Evolutionary conservation across 495 filamentous ascomycete species (phyloP).

Genomic region (Amniculicola lignicola): DNA sequence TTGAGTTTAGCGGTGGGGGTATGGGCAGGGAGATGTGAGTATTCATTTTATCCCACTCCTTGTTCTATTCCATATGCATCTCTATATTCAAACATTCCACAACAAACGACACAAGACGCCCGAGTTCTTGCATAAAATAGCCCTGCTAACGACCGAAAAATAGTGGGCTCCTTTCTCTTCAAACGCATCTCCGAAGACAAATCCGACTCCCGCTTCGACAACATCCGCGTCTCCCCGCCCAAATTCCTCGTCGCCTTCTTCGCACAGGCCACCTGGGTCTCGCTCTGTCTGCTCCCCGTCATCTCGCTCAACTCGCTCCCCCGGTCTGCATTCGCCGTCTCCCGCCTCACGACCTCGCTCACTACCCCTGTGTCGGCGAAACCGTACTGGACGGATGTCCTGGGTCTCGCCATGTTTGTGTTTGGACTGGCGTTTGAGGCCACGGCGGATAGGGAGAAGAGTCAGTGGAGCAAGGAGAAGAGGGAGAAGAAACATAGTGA

Average conservation of each 20-base stretch:
- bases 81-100: neutral
- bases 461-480: conserved; percentile 54
- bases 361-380: conserved; percentile 35
- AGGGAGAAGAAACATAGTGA: conserved; percentile 59
- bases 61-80: neutral
- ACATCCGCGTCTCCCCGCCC: conserved; percentile 51
- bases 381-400: conserved; percentile 48
- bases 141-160: too few relatives aligned
- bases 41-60: conserved; percentile 4
- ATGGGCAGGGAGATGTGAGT: conserved; percentile 57
- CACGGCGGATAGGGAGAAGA: conserved; percentile 59
- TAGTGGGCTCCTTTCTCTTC: conserved; percentile 62
- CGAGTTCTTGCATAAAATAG: too few relatives aligned
- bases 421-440: conserved; percentile 59
- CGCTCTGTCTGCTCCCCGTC: conserved; percentile 59
- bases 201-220: conserved; percentile 62
- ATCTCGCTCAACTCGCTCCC: conserved; percentile 60
- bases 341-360: conserved; percentile 1
- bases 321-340: conserved; percentile 36
- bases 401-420: conserved; percentile 53
- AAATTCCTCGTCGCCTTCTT: conserved; percentile 57
- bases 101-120: too few relatives aligned
- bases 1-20: conserved; percentile 54
- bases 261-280: conserved; percentile 61
- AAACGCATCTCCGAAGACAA: conserved; percentile 49